Base-by-base conservation (phyloP, 1,284 basidiomycete genomes). In the Apiotrichum porosum region DNA sequence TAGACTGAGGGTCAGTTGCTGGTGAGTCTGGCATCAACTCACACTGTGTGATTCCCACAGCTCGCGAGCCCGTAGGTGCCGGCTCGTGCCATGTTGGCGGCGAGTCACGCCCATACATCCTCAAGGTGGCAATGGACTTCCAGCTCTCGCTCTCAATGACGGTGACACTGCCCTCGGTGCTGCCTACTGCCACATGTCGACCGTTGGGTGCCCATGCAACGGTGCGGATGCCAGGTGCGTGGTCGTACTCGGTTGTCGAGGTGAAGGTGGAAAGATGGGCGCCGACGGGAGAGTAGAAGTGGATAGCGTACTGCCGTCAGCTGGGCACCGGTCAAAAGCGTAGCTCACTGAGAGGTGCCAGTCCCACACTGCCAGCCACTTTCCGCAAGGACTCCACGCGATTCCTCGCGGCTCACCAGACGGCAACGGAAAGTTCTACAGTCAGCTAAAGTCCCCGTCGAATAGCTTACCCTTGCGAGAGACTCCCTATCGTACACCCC, bases 361-460 rank as follows among this genome's bases (percentile, higher is more conserved):
- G 65, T 94, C 91, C 84, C 86, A 91, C 0, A 86, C 78, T 0
- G 88, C 88, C 13, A 94, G 56, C 69, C 84, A 78, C 57, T 83
- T 84, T 6, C 88, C 89, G 12, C 81, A 84, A 0, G 90, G 89
- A 9, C 88, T 90, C 52, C 93, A 77, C 1, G 81, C 76, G n/a
- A 92, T 65, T 0, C 85, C 86, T 14, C 84, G 78, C 19, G 88
- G 71, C 19, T 86, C 85, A 6, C 79, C 75, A 0, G 88, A 88
- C 1, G 83, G 83, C n/a, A 89, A 72, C 3, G 85, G 79, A 57
- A 89, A 93, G 69, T 91, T 87, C 88, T 86, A 9, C 22, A 15
- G 37, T 47, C 13, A 54, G 51, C 36, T 9, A 14, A 9, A 34
- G 17, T 23, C 13, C 23, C 18, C 12, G 18, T 33, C 18, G 22